Percentiles rank a stretch among this genome's conserved stretches.
phyloP scores from a whole-genome alignment of 2,329 filamentous ascomycete species.

The Cordyceps cateniannulata region DNA sequence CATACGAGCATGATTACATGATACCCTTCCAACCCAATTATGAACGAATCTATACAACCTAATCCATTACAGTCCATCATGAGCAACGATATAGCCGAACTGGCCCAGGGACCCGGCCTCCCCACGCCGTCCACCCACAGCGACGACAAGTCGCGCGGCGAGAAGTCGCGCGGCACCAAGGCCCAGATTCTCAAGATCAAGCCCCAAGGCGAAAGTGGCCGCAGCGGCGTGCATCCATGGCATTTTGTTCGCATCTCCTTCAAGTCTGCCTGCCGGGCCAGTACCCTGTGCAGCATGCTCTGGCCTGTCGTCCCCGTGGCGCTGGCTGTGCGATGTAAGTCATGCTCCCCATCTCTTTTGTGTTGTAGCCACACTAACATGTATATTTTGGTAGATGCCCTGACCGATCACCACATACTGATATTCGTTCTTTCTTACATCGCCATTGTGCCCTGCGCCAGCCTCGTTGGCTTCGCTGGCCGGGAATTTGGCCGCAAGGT shows the following conservation, averaged over 20 bases:
- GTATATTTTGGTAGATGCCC: constrained; percentile 23
- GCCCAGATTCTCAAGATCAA: constrained; percentile 16
- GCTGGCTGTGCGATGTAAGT: constrained; percentile 35
- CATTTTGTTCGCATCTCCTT: constrained; percentile 38
- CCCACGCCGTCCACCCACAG: constrained; percentile 24
- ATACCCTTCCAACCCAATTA: neutral
- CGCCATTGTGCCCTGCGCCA: constrained; percentile 46
- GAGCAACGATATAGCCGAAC: neutral
- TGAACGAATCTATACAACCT: neutral
- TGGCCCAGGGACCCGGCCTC: constrained; percentile 14
- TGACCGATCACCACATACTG: constrained; percentile 32
- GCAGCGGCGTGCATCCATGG: constrained; percentile 36
- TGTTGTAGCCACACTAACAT: constrained; percentile 5
- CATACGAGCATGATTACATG: neutral
- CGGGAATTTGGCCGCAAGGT: constrained; percentile 74
- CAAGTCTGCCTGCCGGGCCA: constrained; percentile 37
- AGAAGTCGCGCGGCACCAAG: too few species aligned
- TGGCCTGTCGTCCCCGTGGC: constrained; percentile 46
- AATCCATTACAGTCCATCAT: neutral
- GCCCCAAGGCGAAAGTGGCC: constrained; percentile 37
- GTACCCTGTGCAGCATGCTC: constrained; percentile 40
- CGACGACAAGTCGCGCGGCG: constrained; percentile 17
- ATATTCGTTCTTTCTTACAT: constrained; percentile 44
- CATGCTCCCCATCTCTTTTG: too few species aligned
- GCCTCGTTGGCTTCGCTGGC: constrained; percentile 42